Evolutionary conservation across 768 basidiomycete species (phyloP).

Genomic region (Macrolepiota dolichaula): DNA sequence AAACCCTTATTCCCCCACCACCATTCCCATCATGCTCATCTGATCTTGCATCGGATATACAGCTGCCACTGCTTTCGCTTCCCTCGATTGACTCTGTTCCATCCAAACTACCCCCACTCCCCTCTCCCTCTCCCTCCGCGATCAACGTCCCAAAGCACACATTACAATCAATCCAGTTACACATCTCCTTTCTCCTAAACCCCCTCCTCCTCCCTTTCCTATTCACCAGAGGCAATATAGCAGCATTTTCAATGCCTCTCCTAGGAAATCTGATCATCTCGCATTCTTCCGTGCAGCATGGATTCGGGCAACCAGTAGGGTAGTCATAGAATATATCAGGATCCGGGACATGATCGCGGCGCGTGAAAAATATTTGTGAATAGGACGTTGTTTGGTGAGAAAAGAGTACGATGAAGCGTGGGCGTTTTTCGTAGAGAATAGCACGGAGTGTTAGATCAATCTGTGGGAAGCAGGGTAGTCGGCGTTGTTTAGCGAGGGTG

Average conservation of each 20-base stretch:
- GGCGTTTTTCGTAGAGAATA: constrained; percentile 71
- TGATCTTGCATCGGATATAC: constrained; percentile 25
- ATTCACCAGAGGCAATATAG: constrained; percentile 48
- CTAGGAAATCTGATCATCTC: constrained; percentile 81
- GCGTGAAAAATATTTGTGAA: constrained; percentile 79
- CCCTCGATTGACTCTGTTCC: background rate
- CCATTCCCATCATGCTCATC: constrained; percentile 14
- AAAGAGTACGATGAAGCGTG: constrained; percentile 75
- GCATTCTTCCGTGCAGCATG: constrained; percentile 76
- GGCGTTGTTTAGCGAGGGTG: constrained; percentile 60
- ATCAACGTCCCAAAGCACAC: constrained; percentile 52
- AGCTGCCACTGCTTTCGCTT: constrained; percentile 17
- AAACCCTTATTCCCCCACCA: constrained; percentile 20
- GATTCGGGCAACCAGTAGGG: constrained; percentile 76
- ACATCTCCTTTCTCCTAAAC: constrained; percentile 60
- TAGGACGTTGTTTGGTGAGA: constrained; percentile 80
- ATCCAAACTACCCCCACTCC: constrained; percentile 2
- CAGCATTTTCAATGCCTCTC: constrained; percentile 56
- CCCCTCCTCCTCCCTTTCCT: constrained; percentile 35
- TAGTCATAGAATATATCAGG: constrained; percentile 75
- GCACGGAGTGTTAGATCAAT: constrained; percentile 77
- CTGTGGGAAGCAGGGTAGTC: constrained; percentile 80
- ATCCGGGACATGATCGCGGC: constrained; percentile 65
- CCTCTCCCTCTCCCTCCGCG: background rate
- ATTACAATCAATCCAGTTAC: constrained; percentile 80